These are phyloP conservation scores for Candida tibetensis DNA, from an alignment of 805 yeast genomes.

Conservation along the genomic window DNA sequence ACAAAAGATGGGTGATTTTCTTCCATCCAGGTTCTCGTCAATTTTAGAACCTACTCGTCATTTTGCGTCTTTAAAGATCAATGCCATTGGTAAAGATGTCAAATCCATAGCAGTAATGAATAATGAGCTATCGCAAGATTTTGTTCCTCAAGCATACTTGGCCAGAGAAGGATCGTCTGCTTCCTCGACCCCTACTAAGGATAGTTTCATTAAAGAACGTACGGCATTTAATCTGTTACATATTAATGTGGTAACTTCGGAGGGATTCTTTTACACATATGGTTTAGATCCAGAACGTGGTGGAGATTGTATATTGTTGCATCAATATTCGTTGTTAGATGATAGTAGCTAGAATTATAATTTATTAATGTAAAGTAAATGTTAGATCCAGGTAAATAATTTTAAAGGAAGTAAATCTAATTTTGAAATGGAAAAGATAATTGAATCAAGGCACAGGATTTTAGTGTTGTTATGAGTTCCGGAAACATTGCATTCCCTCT, in stretches of 20 bases:
- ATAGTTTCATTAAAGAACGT: conserved; percentile 19
- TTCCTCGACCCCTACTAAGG: conserved; percentile 6
- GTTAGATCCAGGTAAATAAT: neutral
- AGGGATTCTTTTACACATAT: conserved; percentile 79
- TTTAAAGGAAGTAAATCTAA: neutral
- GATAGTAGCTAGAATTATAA: conserved; percentile 5
- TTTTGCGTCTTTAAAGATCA: conserved; percentile 80
- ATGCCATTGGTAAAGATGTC: conserved; percentile 37
- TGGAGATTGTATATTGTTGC: conserved; percentile 82
- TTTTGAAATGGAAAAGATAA: neutral
- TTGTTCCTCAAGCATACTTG: conserved; percentile 30
- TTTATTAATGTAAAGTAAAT: too few relatives aligned
- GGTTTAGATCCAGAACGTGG: conserved; percentile 84
- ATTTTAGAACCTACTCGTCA: conserved; percentile 88
- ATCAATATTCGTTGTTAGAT: conserved; percentile 60
- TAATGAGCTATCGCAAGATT: conserved; percentile 29
- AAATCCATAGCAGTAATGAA: conserved; percentile 47
- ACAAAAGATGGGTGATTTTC: conserved; percentile 81
- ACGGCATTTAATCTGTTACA: conserved; percentile 34
- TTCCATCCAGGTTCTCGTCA: conserved; percentile 77
- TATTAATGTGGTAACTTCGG: conserved; percentile 73
- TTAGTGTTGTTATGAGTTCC: too few relatives aligned
- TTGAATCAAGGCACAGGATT: too few relatives aligned
- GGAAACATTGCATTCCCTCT: too few relatives aligned
- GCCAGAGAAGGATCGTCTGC: conserved; percentile 14